Percentiles rank a stretch among this genome's conserved stretches.
These are phyloP conservation scores for Trichomonascaceae sp. DNA, from an alignment of 1,139 yeast species.

Conservation along the genomic window DNA sequence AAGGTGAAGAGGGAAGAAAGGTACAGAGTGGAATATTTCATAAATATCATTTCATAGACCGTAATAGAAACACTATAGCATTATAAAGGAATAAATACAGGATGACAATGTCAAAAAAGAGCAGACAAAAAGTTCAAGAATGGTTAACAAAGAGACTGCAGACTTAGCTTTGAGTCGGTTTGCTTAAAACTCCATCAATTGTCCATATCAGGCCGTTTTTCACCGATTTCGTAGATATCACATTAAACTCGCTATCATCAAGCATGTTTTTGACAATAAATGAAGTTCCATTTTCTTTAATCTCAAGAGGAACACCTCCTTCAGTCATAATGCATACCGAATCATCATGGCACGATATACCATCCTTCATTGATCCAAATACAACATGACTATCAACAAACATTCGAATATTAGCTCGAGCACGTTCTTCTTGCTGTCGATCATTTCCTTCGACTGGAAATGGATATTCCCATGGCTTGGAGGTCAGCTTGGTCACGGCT, in stretches of 20 bases:
- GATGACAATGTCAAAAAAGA: neutral
- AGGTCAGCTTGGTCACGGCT: slow-evolving; percentile 27
- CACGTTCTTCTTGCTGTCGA: slow-evolving; percentile 25
- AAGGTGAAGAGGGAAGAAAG: neutral
- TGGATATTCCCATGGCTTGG: slow-evolving; percentile 36
- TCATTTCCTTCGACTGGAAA: slow-evolving; percentile 17
- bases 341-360: slow-evolving; percentile 1
- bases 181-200: slow-evolving; percentile 4
- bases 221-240: slow-evolving; percentile 18
- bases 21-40: too few species aligned
- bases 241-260: slow-evolving; percentile 17
- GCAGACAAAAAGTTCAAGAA: neutral
- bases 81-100: neutral
- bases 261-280: slow-evolving; percentile 14
- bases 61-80: neutral
- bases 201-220: slow-evolving; percentile 28
- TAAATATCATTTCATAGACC: neutral
- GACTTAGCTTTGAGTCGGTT: neutral
- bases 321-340: slow-evolving; percentile 14
- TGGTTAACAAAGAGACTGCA: too few species aligned
- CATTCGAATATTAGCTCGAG: slow-evolving; percentile 25
- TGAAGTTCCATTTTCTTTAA: slow-evolving; percentile 1
- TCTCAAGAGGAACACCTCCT: slow-evolving; percentile 13
- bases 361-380: slow-evolving; percentile 18
- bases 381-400: slow-evolving; percentile 30